Percentiles rank a stretch among this genome's conserved stretches.
Evolutionary conservation across 139 green algal species (phyloP).

Genomic region (Tetratostichococcus sp.): DNA sequence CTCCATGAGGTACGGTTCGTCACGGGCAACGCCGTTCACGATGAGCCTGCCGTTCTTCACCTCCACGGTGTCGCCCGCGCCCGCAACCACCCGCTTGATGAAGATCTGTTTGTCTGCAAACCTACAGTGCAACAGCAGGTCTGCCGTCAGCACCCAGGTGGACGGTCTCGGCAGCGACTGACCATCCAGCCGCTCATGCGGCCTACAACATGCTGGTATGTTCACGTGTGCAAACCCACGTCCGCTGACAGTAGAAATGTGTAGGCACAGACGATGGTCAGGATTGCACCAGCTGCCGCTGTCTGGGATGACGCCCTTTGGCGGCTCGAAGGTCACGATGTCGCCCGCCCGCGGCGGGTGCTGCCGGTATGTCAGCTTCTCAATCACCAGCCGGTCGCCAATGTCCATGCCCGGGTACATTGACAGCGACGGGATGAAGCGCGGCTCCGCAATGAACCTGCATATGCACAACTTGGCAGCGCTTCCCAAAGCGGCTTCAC

Average conservation of each 20-base stretch:
- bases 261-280: too few species aligned
- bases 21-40: slow-evolving; percentile 74
- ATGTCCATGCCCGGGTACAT: slow-evolving; percentile 98
- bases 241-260: too few species aligned
- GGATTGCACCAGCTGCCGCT: slow-evolving; percentile 12
- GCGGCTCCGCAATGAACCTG: slow-evolving; percentile 90
- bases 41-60: slow-evolving; percentile 75
- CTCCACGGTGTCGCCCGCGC: slow-evolving; percentile 84
- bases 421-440: slow-evolving; percentile 96
- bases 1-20: slow-evolving; percentile 86
- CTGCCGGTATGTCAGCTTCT: slow-evolving; percentile 96
- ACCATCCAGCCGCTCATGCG: too few species aligned
- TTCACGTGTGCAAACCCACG: too few species aligned
- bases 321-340: slow-evolving; percentile 94
- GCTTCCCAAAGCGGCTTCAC: too few species aligned
- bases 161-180: too few species aligned
- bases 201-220: too few species aligned
- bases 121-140: neutral
- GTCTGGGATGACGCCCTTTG: slow-evolving; percentile 23
- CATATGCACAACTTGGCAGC: too few species aligned
- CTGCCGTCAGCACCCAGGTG: too few species aligned
- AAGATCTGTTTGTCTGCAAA: slow-evolving; percentile 86
- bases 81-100: slow-evolving; percentile 95
- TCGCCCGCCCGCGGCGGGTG: slow-evolving; percentile 64
- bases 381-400: slow-evolving; percentile 91